Conservation (phyloP, 257 asterid species). For the Solanum gandarillasii region DNA sequence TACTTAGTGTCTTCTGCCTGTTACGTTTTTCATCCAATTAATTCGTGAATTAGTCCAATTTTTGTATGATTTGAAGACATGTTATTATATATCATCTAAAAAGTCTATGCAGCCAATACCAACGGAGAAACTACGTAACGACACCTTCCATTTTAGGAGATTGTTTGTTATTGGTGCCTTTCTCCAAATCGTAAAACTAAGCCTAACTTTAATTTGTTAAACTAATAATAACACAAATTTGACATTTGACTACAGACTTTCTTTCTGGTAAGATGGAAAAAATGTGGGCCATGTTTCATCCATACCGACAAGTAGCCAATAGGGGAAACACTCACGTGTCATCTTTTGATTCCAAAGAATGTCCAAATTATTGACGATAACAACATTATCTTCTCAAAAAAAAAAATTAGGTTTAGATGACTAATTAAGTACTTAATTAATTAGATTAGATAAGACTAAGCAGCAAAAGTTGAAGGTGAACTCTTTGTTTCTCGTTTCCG, state of each 20-base stretch:
- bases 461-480: not conserved
- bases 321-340: conserved; percentile 29
- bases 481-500: not conserved
- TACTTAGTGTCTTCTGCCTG: not conserved
- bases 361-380: not conserved
- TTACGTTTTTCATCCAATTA: not conserved
- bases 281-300: conserved; percentile 25
- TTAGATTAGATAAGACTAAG: not conserved
- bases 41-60: not conserved
- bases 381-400: not conserved
- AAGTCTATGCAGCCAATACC: conserved; percentile 3
- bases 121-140: not conserved
- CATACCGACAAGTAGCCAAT: conserved; percentile 32
- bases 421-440: not conserved
- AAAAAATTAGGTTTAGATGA: not conserved
- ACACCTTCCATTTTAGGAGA: not conserved
- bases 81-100: not conserved
- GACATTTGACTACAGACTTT: conserved; percentile 12
- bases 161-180: not conserved
- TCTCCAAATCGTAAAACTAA: conserved; percentile 4
- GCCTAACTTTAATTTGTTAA: conserved; percentile 18
- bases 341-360: not conserved
- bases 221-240: not conserved
- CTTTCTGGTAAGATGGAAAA: not conserved
- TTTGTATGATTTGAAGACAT: not conserved